A percentile compares a stretch with the other conserved stretches of the same genome.
Evolutionary conservation across 1,139 yeast species (phyloP).

Genomic region (Saccharomyces hybrid): DNA sequence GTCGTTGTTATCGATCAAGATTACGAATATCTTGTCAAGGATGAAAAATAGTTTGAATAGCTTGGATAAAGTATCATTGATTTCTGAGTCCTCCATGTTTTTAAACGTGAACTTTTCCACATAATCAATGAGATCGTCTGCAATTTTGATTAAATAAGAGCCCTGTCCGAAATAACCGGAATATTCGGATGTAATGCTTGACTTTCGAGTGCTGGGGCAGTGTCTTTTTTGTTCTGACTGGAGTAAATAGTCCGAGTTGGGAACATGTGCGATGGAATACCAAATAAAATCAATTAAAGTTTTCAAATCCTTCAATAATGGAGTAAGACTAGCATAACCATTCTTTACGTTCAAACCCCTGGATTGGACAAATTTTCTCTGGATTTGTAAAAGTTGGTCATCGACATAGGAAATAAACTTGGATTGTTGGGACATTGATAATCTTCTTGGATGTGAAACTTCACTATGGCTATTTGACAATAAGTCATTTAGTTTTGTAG

Average conservation of each 20-base stretch:
- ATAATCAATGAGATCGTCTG: conserved; percentile 64
- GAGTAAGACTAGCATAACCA: conserved; percentile 36
- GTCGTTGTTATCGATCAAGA: conserved; percentile 37
- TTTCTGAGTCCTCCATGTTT: conserved; percentile 15
- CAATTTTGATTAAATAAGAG: conserved; percentile 51
- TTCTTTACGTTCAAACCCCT: conserved; percentile 37
- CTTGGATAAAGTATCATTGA: conserved; percentile 20
- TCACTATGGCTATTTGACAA: conserved; percentile 6
- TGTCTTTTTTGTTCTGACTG: conserved; percentile 11
- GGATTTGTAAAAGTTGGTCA: conserved; percentile 47
- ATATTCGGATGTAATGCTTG: conserved; percentile 10
- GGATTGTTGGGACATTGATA: conserved; percentile 48
- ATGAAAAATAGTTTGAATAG: conserved; percentile 39
- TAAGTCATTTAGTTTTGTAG: conserved; percentile 9
- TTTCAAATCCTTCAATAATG: conserved; percentile 42
- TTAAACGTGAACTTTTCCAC: conserved; percentile 39
- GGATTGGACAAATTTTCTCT: conserved; percentile 57
- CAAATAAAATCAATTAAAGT: conserved; percentile 48
- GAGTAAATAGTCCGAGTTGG: conserved; percentile 32
- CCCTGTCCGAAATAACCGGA: conserved; percentile 43
- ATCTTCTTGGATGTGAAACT: conserved; percentile 14
- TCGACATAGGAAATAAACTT: conserved; percentile 57
- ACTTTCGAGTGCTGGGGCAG: conserved; percentile 9
- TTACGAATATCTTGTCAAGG: conserved; percentile 39
- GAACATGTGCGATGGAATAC: conserved; percentile 42